Evolutionary conservation across 2,329 filamentous ascomycete genomes (phyloP).

Genomic region (Beauveria pseudobassiana): DNA sequence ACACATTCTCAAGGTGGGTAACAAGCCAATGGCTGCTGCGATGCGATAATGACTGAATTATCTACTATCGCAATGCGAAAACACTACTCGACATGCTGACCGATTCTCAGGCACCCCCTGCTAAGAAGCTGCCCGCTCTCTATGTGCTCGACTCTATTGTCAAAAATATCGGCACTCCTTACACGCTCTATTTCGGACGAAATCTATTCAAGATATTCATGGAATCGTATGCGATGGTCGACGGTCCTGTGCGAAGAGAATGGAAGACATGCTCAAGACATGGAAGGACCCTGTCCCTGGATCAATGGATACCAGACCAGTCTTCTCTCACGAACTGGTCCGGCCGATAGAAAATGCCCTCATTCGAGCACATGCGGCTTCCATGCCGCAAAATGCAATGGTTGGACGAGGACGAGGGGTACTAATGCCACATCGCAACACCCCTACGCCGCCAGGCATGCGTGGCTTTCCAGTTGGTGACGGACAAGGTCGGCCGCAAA

Average conservation of each 20-base stretch:
- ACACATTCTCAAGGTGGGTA: slow-evolving; percentile 87
- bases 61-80: not conserved
- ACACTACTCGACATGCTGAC: slow-evolving; percentile 28
- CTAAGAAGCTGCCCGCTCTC: slow-evolving; percentile 87
- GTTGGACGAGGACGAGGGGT: slow-evolving; percentile 40
- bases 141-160: slow-evolving; percentile 98
- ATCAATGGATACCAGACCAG: slow-evolving; percentile 83
- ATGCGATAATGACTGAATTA: not conserved
- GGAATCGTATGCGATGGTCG: slow-evolving; percentile 89
- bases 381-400: slow-evolving; percentile 46
- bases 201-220: slow-evolving; percentile 93
- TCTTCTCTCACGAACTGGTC: slow-evolving; percentile 82
- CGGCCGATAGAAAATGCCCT: slow-evolving; percentile 89
- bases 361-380: slow-evolving; percentile 65
- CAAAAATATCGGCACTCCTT: slow-evolving; percentile 97
- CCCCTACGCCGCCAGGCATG: slow-evolving; percentile 60
- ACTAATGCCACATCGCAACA: slow-evolving; percentile 57
- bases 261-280: slow-evolving; percentile 95
- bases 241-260: slow-evolving; percentile 73
- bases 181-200: slow-evolving; percentile 88
- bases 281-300: slow-evolving; percentile 97
- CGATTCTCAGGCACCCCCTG: slow-evolving; percentile 63
- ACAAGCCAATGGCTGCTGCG: not conserved
- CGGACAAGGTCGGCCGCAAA: slow-evolving; percentile 22
- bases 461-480: slow-evolving; percentile 20